Evolutionary conservation across 441 rosid genomes (phyloP).

Genomic region (Capsella rubella): DNA sequence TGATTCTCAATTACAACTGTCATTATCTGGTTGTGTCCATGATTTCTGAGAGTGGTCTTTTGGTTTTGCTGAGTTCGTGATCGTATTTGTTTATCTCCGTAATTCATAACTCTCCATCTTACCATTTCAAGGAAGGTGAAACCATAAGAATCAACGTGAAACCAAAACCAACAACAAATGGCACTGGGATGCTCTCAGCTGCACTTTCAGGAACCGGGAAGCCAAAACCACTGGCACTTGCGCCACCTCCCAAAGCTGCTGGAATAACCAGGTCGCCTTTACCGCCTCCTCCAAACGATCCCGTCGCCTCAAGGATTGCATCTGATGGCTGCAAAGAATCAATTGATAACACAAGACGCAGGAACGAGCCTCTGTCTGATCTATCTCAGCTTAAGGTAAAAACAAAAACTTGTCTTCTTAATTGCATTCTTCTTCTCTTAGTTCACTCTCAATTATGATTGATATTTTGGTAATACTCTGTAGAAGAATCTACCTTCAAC

Average conservation of each 20-base stretch:
- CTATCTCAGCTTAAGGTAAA: slow-evolving; percentile 83
- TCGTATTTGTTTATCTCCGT: too few relatives aligned
- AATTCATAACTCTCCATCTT: too few relatives aligned
- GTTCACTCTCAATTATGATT: neutral
- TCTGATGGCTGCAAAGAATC: slow-evolving; percentile 46
- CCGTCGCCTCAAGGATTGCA: slow-evolving; percentile 60
- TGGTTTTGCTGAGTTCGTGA: too few relatives aligned
- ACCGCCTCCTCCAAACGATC: slow-evolving; percentile 98
- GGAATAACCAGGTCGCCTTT: slow-evolving; percentile 76
- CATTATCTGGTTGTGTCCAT: too few relatives aligned
- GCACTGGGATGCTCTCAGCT: slow-evolving; percentile 98
- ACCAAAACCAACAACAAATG: slow-evolving; percentile 71
- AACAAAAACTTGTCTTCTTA: neutral
- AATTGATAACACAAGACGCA: slow-evolving; percentile 44
- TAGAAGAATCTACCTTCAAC: slow-evolving; percentile 90
- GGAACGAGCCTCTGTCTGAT: slow-evolving; percentile 69
- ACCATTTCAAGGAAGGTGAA: slow-evolving; percentile 83
- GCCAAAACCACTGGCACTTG: slow-evolving; percentile 67
- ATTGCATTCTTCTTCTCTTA: neutral
- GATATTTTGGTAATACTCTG: slow-evolving; percentile 40
- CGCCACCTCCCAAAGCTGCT: slow-evolving; percentile 78
- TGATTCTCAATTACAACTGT: too few relatives aligned
- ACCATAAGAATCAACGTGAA: slow-evolving; percentile 96
- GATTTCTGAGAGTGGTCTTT: too few relatives aligned
- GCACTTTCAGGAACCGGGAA: slow-evolving; percentile 69